Percentiles rank a stretch among this genome's conserved stretches.
phyloP scores from a whole-genome alignment of 805 yeast species.

The Schizosaccharomyces cryophilus region DNA sequence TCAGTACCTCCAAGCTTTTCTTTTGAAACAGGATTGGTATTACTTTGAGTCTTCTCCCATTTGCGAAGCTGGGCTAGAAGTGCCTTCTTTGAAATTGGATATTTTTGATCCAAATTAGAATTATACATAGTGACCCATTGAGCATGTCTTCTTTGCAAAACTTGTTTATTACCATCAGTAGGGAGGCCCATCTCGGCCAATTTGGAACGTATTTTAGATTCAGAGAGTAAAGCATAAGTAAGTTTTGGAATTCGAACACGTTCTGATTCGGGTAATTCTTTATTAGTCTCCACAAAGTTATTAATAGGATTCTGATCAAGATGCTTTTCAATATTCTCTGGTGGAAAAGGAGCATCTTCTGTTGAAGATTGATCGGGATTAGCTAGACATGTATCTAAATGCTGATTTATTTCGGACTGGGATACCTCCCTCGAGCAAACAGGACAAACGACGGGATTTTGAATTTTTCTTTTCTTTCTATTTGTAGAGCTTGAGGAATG shows the following conservation, averaged over 20 bases:
- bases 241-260: conserved; percentile 26
- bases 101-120: conserved; percentile 49
- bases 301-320: too few species aligned
- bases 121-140: conserved; percentile 61
- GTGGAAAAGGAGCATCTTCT: background rate
- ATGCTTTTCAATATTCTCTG: background rate
- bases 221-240: conserved; percentile 35
- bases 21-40: background rate
- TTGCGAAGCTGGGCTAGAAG: conserved; percentile 31
- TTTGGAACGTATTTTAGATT: conserved; percentile 36
- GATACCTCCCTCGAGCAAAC: background rate
- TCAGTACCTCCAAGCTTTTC: conserved; percentile 1
- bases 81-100: conserved; percentile 33
- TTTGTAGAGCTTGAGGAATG: background rate
- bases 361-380: background rate
- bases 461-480: background rate
- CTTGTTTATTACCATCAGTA: conserved; percentile 34
- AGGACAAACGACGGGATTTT: background rate
- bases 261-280: conserved; percentile 14
- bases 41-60: conserved; percentile 31
- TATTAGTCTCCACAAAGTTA: background rate
- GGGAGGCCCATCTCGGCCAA: conserved; percentile 31
- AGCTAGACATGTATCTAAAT: background rate
- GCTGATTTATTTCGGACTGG: background rate
- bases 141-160: conserved; percentile 44